Conservation (phyloP, 2,329 filamentous ascomycete species). For the Colletotrichum sp. region DNA sequence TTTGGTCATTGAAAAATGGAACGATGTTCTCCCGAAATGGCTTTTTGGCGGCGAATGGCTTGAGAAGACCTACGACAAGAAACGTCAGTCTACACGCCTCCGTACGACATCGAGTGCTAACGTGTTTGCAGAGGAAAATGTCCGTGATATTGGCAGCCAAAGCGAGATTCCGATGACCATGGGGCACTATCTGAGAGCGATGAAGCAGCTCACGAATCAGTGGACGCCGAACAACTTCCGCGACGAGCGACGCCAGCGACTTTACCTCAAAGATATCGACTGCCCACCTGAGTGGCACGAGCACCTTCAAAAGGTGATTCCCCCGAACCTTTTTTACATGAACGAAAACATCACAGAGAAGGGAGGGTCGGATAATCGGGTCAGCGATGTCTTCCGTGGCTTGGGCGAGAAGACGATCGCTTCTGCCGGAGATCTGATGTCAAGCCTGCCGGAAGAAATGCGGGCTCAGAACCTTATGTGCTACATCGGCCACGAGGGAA, state of each 20-base stretch:
- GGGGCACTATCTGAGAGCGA: slow-evolving; percentile 87
- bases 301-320: slow-evolving; percentile 78
- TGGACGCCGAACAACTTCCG: slow-evolving; percentile 79
- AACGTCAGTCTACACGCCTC: slow-evolving; percentile 58
- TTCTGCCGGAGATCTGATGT: slow-evolving; percentile 91
- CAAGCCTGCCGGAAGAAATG: slow-evolving; percentile 84
- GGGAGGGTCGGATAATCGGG: slow-evolving; percentile 28
- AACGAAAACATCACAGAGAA: slow-evolving; percentile 74
- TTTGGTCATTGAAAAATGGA: slow-evolving; percentile 89
- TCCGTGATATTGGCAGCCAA: slow-evolving; percentile 78
- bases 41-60: slow-evolving; percentile 86
- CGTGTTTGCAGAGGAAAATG: slow-evolving; percentile 71
- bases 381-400: slow-evolving; percentile 44
- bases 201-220: slow-evolving; percentile 83
- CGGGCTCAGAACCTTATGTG: slow-evolving; percentile 97
- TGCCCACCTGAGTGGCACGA: slow-evolving; percentile 88
- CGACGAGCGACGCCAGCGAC: slow-evolving; percentile 79
- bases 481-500: slow-evolving; percentile 96
- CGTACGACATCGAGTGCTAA: slow-evolving; percentile 23
- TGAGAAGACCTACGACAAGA: slow-evolving; percentile 77
- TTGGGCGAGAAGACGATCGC: slow-evolving; percentile 61
- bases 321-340: slow-evolving; percentile 84
- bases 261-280: slow-evolving; percentile 98
- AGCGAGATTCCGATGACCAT: slow-evolving; percentile 83
- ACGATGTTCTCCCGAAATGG: slow-evolving; percentile 73